Evolutionary conservation across 805 yeast species (phyloP).

Genomic region (Cyberlindnera mycetangii): DNA sequence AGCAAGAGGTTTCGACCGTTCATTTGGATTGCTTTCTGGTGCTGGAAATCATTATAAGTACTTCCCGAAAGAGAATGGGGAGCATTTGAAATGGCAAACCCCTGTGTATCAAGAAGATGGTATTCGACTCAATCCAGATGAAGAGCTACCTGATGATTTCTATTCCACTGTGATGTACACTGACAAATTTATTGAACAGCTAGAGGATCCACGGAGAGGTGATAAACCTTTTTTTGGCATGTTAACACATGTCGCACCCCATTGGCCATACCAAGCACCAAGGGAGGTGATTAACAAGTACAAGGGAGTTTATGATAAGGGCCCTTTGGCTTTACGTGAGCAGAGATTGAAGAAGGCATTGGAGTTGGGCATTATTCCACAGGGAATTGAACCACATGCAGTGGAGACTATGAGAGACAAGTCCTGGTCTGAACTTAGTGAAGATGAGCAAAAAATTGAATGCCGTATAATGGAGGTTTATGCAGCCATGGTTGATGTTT

Average conservation of each 20-base stretch:
- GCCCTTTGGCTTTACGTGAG: slow-evolving; percentile 43
- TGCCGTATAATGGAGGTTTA: slow-evolving; percentile 50
- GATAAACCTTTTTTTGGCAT: slow-evolving; percentile 53
- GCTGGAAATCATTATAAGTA: slow-evolving; percentile 56
- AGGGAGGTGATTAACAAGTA: slow-evolving; percentile 44
- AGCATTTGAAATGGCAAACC: slow-evolving; percentile 6
- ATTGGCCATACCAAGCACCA: slow-evolving; percentile 67
- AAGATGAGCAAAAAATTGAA: slow-evolving; percentile 36
- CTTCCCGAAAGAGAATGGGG: slow-evolving; percentile 11
- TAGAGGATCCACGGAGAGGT: slow-evolving; percentile 30
- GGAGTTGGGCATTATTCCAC: slow-evolving; percentile 45
- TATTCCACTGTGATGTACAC: slow-evolving; percentile 46
- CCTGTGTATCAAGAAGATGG: slow-evolving; percentile 30
- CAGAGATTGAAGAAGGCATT: slow-evolving; percentile 38
- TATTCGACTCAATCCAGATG: slow-evolving; percentile 7
- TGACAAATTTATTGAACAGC: slow-evolving; percentile 38
- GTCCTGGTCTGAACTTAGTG: slow-evolving; percentile 42
- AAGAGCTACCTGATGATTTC: slow-evolving; percentile 43
- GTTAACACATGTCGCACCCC: slow-evolving; percentile 62
- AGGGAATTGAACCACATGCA: slow-evolving; percentile 42
- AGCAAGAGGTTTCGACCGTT: slow-evolving; percentile 47
- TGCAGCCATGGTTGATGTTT: slow-evolving; percentile 61
- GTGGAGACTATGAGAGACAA: slow-evolving; percentile 37
- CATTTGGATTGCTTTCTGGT: slow-evolving; percentile 51
- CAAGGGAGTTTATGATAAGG: slow-evolving; percentile 44